Percentiles rank a stretch among this genome's conserved stretches.
Conservation (phyloP, 768 basidiomycete genomes). For the Lenzites betulinus region DNA sequence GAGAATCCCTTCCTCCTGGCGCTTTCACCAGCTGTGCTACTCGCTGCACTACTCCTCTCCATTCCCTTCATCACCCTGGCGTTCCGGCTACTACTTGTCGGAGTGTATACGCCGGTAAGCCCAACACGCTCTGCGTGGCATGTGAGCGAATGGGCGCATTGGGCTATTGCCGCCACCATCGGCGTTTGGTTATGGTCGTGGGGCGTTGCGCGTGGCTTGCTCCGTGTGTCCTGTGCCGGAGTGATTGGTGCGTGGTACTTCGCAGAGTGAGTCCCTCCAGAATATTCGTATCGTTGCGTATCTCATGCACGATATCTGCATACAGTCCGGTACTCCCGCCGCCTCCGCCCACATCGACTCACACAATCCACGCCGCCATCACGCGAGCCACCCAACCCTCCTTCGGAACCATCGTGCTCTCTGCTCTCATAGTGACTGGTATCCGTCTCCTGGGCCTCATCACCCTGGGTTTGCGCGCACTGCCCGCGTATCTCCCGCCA, state of each 20-base stretch:
- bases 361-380: slow-evolving; percentile 75
- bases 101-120: slow-evolving; percentile 50
- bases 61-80: slow-evolving; percentile 80
- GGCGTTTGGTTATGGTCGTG: slow-evolving; percentile 73
- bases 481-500: slow-evolving; percentile 56
- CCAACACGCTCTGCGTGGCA: slow-evolving; percentile 54
- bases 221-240: slow-evolving; percentile 75
- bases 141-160: slow-evolving; percentile 68
- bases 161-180: slow-evolving; percentile 60
- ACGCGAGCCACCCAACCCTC: slow-evolving; percentile 80
- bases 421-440: slow-evolving; percentile 73
- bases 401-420: slow-evolving; percentile 75
- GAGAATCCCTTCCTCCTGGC: slow-evolving; percentile 74
- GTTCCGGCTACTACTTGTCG: slow-evolving; percentile 75
- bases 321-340: slow-evolving; percentile 34
- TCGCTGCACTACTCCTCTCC: slow-evolving; percentile 63
- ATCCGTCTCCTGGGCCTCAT: slow-evolving; percentile 60
- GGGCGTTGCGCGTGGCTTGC: slow-evolving; percentile 75
- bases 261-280: slow-evolving; percentile 46
- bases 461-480: slow-evolving; percentile 51
- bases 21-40: slow-evolving; percentile 72
- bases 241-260: slow-evolving; percentile 96
- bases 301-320: not conserved
- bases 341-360: slow-evolving; percentile 57
- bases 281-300: no score